A percentile compares a stretch with the other conserved stretches of the same genome.
These are phyloP conservation scores for Leccinum arenicola DNA, from an alignment of 768 basidiomycete genomes.

Conservation along the genomic window DNA sequence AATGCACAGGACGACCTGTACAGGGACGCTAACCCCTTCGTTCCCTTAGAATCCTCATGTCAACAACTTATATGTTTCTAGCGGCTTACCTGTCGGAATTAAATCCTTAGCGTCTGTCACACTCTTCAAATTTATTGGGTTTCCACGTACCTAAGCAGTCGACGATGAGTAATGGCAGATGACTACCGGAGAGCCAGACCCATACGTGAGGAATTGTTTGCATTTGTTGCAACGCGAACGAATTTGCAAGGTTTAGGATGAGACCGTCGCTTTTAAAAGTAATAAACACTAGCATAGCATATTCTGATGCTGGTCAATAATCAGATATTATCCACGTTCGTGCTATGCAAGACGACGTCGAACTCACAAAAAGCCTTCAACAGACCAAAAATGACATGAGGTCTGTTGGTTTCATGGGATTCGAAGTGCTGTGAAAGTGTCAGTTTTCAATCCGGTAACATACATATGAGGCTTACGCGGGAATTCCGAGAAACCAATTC, in stretches of 20 bases:
- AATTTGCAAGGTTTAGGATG: not conserved
- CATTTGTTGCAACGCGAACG: conserved; percentile 7
- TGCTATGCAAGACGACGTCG: not conserved
- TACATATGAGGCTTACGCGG: conserved; percentile 22
- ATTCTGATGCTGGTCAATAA: conserved; percentile 1
- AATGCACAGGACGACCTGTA: conserved; percentile 5
- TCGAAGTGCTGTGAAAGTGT: not conserved
- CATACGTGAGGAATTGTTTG: conserved; percentile 4
- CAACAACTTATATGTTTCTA: not conserved
- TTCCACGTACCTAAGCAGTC: conserved; percentile 51
- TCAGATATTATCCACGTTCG: not conserved
- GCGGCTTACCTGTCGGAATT: not conserved
- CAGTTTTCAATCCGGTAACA: not conserved
- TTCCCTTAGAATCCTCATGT: conserved; percentile 33
- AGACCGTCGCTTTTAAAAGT: not conserved
- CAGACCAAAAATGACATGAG: conserved; percentile 3
- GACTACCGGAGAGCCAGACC: not conserved
- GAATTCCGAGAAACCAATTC: conserved; percentile 31
- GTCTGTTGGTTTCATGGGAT: not conserved
- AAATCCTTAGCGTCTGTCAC: conserved; percentile 15
- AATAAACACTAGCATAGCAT: not conserved
- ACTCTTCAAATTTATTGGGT: conserved; percentile 19
- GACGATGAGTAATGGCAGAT: not conserved
- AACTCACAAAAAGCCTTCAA: conserved; percentile 7
- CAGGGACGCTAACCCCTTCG: conserved; percentile 3